Base-by-base conservation (phyloP, 2,329 filamentous ascomycete species). In the Xylaria sp. region DNA sequence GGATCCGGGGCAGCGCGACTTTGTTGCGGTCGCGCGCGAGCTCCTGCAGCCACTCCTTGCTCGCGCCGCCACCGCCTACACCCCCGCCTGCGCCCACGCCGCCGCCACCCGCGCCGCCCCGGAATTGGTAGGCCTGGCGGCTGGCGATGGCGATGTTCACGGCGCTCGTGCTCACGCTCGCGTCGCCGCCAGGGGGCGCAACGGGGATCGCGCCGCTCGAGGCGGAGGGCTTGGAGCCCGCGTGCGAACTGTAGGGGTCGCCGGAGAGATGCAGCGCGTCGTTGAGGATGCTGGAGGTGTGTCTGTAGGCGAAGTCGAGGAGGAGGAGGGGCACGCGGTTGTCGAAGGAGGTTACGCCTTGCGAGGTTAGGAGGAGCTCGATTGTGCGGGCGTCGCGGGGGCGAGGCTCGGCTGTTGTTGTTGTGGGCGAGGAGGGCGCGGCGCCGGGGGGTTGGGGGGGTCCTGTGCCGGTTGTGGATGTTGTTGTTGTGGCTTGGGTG, bases 291-390 rank as follows among this genome's bases (percentile, higher is more conserved):
- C 88, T 86, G 1, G 89, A 89, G 10, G 91, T 93, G 84, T 94
- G 92, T 44, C 93, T 90, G 85, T 96, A 96, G 58, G 93, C 92
- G 78, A 95, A 95, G 82, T 96, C 93, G 78, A 96, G 90, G 58
- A 96, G 89, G 67, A 94, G 89, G 0, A 95, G 87, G 0, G 93
- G 93, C 1, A 96, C 92, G 75, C 93, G 92, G 79, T 92, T 88
- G 79, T 95, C 92, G 84, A 93, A 96, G 48, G 90, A 86, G 4
- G 91, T 90, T 10, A 95, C 92, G 76, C 92, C 92, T 75, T 94
- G 91, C 8, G 91, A 91, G 23, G 90, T 91, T 58, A 96, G 89
- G 60, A 96, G 87, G 21, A 94, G 88, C 81, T 95, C 92, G 75
- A 96, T 88, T 16, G 93, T 89, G 75, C 92, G 90, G 18, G 91